Evolutionary conservation across 257 asterid species (phyloP), one percentile per base, ranked within the genome.

Genomic region (Marsdenia floribunda): DNA sequence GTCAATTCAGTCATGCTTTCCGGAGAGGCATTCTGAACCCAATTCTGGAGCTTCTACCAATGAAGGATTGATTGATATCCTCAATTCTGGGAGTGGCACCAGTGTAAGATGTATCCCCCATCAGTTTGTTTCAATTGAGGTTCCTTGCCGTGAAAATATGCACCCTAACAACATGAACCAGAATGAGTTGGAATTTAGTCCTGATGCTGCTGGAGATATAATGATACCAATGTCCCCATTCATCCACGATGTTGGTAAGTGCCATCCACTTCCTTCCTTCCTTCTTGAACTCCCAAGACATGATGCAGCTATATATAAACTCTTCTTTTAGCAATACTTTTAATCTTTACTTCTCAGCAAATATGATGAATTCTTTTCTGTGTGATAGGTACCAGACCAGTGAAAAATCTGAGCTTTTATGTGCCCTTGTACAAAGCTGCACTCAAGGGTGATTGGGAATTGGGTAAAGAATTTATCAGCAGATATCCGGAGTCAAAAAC

Each of bases 381-480:
- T 2, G 15, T 63, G 74, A 19, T 49, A 81, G 85, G 74, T 35
- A 37, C 78, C 46, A 68, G 75, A 42, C 70, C 81, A 10, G 57
- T 47, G 55, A 79, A 57, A 64, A 82, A 69, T 49, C 79, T 82
- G 21, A 65, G 77, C 18, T 38, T 69, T 74, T 79, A 82, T 49
- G 83, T 69, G 74, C 83, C 83, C 66, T 77, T 82, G 26, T 77
- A 52, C 83, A 73, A 65, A 73, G 86, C 86, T 76, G 83, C 86
- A 11, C 73, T 82, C 0, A 75, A 69, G 35, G 86, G 86, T 65
- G 81, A 79, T 14, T 82, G 83, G 83, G 81, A 70, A 29, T 79
- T 55, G 68, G 86, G 83, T 16, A 82, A 70, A 63, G 47, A 69
- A 55, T 33, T 79, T 61, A n/a, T 82, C 57, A 57, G 6, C 3